These are phyloP conservation scores for Rhodomyrtus psidioides DNA, from an alignment of 441 rosid genomes.

Conservation along the genomic window DNA sequence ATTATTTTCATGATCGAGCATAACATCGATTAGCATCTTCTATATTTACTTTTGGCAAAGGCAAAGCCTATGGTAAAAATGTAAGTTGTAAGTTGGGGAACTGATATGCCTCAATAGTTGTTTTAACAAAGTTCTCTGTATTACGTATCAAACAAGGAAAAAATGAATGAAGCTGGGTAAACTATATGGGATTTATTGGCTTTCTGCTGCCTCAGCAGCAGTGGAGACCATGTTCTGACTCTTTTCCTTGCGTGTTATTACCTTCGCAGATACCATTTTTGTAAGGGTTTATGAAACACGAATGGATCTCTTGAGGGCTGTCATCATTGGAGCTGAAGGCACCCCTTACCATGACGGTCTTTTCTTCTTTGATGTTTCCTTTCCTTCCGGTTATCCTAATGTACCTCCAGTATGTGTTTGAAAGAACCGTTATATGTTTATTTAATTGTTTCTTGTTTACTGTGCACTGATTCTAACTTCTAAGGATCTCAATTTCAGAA, in stretches of 20 bases:
- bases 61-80: not conserved
- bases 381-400: slow-evolving; percentile 66
- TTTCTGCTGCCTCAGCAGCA: not conserved
- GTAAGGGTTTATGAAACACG: slow-evolving; percentile 85
- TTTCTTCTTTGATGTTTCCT: slow-evolving; percentile 78
- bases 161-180: not conserved
- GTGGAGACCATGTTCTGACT: not conserved
- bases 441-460: not conserved
- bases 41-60: not conserved
- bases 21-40: not conserved
- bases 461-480: slow-evolving; percentile 11
- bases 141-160: not conserved
- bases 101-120: not conserved
- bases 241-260: not conserved
- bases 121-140: not conserved
- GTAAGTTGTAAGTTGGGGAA: not conserved
- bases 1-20: not conserved
- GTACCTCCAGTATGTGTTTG: slow-evolving; percentile 62
- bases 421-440: not conserved
- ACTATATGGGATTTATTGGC: not conserved
- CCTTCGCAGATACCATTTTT: slow-evolving; percentile 61
- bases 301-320: slow-evolving; percentile 94
- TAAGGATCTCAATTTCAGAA: slow-evolving; percentile 25
- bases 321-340: slow-evolving; percentile 84
- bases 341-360: slow-evolving; percentile 98